Base-by-base conservation (phyloP, 306 rosid species). In the Cucumis cinereus region DNA sequence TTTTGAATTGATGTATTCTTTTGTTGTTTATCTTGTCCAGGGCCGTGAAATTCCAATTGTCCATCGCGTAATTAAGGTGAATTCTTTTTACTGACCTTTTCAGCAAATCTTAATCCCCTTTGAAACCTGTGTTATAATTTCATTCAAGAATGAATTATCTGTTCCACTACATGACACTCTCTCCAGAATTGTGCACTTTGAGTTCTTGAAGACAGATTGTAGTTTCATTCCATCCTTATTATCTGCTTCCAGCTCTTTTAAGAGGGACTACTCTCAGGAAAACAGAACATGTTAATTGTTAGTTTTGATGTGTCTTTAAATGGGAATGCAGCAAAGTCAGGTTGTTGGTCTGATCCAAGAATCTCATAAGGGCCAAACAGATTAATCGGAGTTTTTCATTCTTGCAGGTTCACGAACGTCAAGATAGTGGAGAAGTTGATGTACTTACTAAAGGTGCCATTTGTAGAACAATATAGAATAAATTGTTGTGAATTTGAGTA, bases 21-120 rank as follows among this genome's bases (percentile, higher is more conserved):
- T 40, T n/a, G 49, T 40, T 74, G 24, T 58, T 8, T 63, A 12
- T 55, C 59, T 79, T 74, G 49, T 77, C 19, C 81, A 93, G 97
- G 98, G 98, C 36, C 98, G 97, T n/a, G 97, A 91, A 84, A 93
- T 93, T 87, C 98, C 98, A 41, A 93, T 91, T 64, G 98, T 93
- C 47, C 98, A 93, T 84, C 98, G 96, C 36, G 96, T 93, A 73
- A 91, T 93, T 43, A 90, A 87, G 98, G 98, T 93, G 85, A 84
- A 64, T 56, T 35, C 30, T 28, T 17, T 62, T 36, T 74, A 26
- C 40, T 28, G 47, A 41, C n/a, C 14, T 2, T 33, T 47, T 33
- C n/a, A 33, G 16, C 6, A 49, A 35, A 71, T 66, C 52, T 66
- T 38, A 66, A 15, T 66, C 24, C 9, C 52, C 72, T 10, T 11